Base-by-base conservation (phyloP, 2,329 filamentous ascomycete species). In the Dothideomycetes sp. region DNA sequence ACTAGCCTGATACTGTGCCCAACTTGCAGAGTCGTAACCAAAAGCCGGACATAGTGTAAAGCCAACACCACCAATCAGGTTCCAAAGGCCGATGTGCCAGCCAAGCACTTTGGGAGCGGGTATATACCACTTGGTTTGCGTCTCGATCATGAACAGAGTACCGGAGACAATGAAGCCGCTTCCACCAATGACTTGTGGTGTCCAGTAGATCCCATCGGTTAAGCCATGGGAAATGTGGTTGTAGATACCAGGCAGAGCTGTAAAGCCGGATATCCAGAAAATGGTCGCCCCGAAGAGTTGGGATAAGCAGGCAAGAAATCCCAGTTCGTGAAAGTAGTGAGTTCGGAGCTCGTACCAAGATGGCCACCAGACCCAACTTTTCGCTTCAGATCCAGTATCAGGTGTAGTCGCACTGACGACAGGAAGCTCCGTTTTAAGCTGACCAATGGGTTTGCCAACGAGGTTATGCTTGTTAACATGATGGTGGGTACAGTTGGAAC, bases 21-120 rank as follows among this genome's bases (percentile, higher is more conserved):
- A 57, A 29, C 46, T 38, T n/a, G 19, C 36, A 2, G 46, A 45
- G 15, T 42, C 45, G 36, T 51, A 52, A 5, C 54, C 53, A 40
- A 57, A 57, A 18, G 45, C 46, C 3, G 51, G 47, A 40, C 53
- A 49, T 18, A 55, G 19, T 4, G 48, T 48, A 42, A 54, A 57
- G 0, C 77, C 77, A 19, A 81, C 49, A 2, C 71, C 70, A 1
- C 79, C 79, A 15, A 81, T 60, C 2, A 79, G 54, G 48, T 81
- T 82, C 75, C 76, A 82, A 7, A 71, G 55, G 0, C 75, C 78
- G 47, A 82, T 72, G 53, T 81, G 75, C 79, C 78, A 82, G 3
- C 78, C 78, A 1, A 83, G 63, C 1, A 75, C 61, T 3, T 56
- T 51, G 3, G 62, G 64, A 0, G 75, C 73, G 0, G 79, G 77